Percentiles rank a stretch among this genome's conserved stretches.
phyloP scores from a whole-genome alignment of 2,329 filamentous ascomycete genomes.

The Diaporthe batatas region DNA sequence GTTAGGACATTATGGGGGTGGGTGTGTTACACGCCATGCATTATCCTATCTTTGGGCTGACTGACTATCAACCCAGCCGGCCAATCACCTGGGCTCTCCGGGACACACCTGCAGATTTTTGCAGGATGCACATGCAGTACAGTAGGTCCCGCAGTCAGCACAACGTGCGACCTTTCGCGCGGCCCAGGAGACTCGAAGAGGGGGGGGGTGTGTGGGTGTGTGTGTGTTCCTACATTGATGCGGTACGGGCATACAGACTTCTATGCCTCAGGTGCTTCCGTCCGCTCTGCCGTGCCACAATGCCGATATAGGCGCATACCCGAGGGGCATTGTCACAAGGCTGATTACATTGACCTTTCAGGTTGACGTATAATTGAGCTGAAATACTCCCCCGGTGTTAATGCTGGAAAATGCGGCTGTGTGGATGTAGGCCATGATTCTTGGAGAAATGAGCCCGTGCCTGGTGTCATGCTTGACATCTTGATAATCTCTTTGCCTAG shows the following conservation, averaged over 20 bases:
- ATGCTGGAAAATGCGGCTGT: background rate
- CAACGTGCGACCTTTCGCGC: constrained; percentile 32
- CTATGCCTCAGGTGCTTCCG: background rate
- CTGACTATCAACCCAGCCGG: constrained; percentile 7
- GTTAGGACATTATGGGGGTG: background rate
- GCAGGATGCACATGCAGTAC: constrained; percentile 23
- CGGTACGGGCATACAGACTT: background rate
- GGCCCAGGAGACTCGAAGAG: background rate
- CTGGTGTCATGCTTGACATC: background rate
- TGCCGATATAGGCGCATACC: constrained; percentile 11
- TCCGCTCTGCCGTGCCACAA: constrained; percentile 10
- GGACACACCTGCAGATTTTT: constrained; percentile 15
- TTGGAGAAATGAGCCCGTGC: background rate
- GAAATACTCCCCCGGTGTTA: background rate
- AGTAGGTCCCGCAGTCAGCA: constrained; percentile 37
- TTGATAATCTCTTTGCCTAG: background rate
- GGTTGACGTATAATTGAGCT: background rate
- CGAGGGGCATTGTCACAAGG: constrained; percentile 6
- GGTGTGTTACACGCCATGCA: constrained; percentile 11
- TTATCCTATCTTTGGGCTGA: constrained; percentile 29
- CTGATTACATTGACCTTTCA: background rate
- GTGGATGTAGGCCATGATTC: background rate
- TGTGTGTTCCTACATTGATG: constrained; percentile 2
- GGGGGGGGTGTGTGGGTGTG: background rate
- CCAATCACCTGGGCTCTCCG: constrained; percentile 13